A percentile compares a stretch with the other conserved stretches of the same genome.
Evolutionary conservation across 768 basidiomycete genomes (phyloP).

Genomic region (Tylopilus felleus): DNA sequence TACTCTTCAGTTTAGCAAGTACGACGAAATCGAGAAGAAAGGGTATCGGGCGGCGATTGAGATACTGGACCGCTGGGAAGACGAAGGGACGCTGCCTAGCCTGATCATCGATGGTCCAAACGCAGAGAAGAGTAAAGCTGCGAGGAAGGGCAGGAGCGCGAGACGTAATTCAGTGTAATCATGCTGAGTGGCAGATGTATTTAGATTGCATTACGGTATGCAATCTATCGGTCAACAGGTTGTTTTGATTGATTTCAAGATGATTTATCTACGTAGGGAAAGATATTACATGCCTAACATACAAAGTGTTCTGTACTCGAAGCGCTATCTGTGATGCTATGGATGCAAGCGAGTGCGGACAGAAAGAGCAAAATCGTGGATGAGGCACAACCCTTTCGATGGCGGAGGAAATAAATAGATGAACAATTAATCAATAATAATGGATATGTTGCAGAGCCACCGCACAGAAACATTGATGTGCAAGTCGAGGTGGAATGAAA

Average conservation of each 20-base stretch:
- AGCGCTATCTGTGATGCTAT: constrained; percentile 13
- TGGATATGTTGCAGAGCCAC: constrained; percentile 27
- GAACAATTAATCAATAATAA: constrained; percentile 37
- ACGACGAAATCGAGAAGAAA: constrained; percentile 81
- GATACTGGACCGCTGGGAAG: constrained; percentile 73
- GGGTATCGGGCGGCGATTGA: constrained; percentile 74
- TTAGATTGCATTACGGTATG: not conserved
- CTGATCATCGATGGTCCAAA: constrained; percentile 59
- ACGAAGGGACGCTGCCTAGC: constrained; percentile 81
- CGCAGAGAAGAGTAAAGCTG: constrained; percentile 38
- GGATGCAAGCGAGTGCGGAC: constrained; percentile 13
- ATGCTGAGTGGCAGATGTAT: not conserved
- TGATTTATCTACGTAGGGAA: constrained; percentile 16
- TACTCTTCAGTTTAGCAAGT: constrained; percentile 86
- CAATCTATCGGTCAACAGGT: not conserved
- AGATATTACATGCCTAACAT: constrained; percentile 18
- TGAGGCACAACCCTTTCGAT: constrained; percentile 6
- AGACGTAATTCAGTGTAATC: constrained; percentile 66
- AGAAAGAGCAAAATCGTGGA: constrained; percentile 11
- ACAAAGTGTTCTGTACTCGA: constrained; percentile 23
- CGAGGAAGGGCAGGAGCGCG: constrained; percentile 69
- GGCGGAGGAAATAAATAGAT: constrained; percentile 23
- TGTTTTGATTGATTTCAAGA: constrained; percentile 7
- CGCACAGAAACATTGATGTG: constrained; percentile 11
- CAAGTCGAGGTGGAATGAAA: constrained; percentile 6